These are phyloP conservation scores for Pelagophyceae sp. DNA, from an alignment of 352 stramenopile species.

Conservation along the genomic window DNA sequence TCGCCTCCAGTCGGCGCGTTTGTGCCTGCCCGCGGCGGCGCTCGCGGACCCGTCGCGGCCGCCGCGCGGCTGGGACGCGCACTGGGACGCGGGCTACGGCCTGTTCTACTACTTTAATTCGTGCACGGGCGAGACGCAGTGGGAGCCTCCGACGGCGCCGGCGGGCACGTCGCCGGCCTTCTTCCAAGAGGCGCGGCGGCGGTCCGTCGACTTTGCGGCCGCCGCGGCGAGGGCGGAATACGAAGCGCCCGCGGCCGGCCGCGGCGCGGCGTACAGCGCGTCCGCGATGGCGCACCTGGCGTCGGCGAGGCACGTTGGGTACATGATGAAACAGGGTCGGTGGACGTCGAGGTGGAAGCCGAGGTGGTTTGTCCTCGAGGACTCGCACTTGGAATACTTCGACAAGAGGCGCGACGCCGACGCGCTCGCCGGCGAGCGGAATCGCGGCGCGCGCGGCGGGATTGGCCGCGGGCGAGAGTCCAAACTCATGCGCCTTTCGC, in stretches of 20 bases:
- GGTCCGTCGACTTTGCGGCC: background rate
- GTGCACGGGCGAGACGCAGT: background rate
- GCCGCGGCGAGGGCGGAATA: background rate
- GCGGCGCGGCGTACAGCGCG: background rate
- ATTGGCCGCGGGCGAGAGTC: too few species aligned
- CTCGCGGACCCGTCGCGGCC: background rate
- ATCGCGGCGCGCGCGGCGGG: too few species aligned
- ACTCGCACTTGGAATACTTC: background rate
- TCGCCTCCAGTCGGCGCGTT: too few species aligned
- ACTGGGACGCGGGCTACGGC: background rate
- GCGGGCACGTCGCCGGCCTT: background rate
- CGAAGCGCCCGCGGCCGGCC: too few species aligned
- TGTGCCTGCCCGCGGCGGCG: too few species aligned
- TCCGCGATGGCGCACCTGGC: background rate
- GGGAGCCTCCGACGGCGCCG: background rate
- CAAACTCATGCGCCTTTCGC: background rate
- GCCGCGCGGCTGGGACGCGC: background rate
- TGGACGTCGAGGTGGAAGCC: background rate
- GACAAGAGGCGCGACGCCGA: background rate
- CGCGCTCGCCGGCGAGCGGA: background rate
- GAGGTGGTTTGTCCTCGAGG: background rate
- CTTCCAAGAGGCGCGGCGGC: background rate
- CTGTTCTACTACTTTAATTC: constrained; percentile 8
- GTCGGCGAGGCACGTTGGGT: background rate
- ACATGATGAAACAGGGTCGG: background rate